Evolutionary conservation across 768 basidiomycete genomes (phyloP).

Genomic region (Rhodotorula taiwanensis): DNA sequence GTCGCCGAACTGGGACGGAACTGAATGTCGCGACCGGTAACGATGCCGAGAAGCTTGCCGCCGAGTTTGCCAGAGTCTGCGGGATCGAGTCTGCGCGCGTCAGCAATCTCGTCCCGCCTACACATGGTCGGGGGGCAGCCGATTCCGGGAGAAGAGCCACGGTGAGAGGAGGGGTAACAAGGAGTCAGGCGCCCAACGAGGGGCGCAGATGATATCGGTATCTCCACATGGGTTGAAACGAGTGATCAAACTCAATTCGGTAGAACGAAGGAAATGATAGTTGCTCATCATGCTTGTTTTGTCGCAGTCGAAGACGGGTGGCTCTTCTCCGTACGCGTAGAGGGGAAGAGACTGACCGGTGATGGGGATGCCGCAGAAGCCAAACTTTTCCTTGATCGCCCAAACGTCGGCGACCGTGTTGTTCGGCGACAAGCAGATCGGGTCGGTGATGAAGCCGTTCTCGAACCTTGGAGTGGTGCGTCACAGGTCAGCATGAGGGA

Average conservation of each 20-base stretch:
- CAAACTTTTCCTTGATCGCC: constrained; percentile 81
- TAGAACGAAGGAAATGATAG: constrained; percentile 71
- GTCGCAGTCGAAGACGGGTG: constrained; percentile 21
- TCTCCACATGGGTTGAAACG: constrained; percentile 34
- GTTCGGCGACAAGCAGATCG: constrained; percentile 73
- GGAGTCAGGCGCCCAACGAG: constrained; percentile 45
- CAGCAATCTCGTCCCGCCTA: not conserved
- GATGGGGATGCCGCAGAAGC: constrained; percentile 95
- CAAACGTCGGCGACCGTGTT: constrained; percentile 79
- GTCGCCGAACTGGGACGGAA: constrained; percentile 64
- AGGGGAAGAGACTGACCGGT: constrained; percentile 56
- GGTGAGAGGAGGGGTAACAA: too few relatives aligned
- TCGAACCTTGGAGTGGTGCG: constrained; percentile 59
- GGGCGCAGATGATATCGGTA: constrained; percentile 50
- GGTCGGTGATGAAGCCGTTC: constrained; percentile 96
- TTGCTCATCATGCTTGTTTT: constrained; percentile 54
- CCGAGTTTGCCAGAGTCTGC: constrained; percentile 78
- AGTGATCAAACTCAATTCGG: constrained; percentile 61
- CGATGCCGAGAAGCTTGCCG: constrained; percentile 89
- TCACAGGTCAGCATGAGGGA: not conserved
- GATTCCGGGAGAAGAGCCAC: too few relatives aligned
- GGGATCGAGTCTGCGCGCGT: not conserved
- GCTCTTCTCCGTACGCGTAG: not conserved
- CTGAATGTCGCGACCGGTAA: constrained; percentile 92
- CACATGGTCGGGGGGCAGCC: too few relatives aligned